Base-by-base conservation (phyloP, 148 eudicot genomes). In the Selenicereus undatus region DNA sequence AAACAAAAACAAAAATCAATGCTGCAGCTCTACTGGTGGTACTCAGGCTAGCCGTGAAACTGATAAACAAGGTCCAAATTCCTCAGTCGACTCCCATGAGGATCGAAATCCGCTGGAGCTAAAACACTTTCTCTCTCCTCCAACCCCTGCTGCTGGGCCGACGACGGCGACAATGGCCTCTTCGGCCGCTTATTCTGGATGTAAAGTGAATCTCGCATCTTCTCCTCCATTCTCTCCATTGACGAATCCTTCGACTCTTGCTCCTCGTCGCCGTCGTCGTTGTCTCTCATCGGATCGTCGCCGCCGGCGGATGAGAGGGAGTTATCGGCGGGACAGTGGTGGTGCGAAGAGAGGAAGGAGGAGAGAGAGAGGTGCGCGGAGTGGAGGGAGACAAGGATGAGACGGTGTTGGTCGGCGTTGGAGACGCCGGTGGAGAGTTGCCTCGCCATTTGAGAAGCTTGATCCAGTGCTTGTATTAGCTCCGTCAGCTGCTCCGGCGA, bases 181-280 rank as follows among this genome's bases (percentile, higher is more conserved):
- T 85, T 85, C 11, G 52, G 80, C 45, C 87, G 80, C 80, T 85
- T 85, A 82, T 82, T 85, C 71, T 85, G 79, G 79, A 85, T 85
- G 50, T 45, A 75, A 22, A 85, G 79, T 1, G 50, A 82, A 12
- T 85, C 85, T 13, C 85, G 79, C 80, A 85, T 75, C 82, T 71
- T 85, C 82, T 85, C 85, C 73, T 85, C 82, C 24, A 85, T 60
- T 60, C 64, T 74, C 17, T 85, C 87, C 87, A 81, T 78, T 9
- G 82, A 74, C 26, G 81, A 81, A 73, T 84, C 84, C 79, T 81
- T 69, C 26, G 81, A 81, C 66, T 84, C 84, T 76, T 81, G 50
- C 78, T 79, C 82, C 48, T 75, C 87, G 3, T 75, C 82, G 7
- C 30, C 84, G 16, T 56, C 81, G 62, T 18, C 62, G 30, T 45